A percentile compares a stretch with the other conserved stretches of the same genome.
Conservation (phyloP, 2,329 filamentous ascomycete genomes). For the Clarireedia monteithiana region DNA sequence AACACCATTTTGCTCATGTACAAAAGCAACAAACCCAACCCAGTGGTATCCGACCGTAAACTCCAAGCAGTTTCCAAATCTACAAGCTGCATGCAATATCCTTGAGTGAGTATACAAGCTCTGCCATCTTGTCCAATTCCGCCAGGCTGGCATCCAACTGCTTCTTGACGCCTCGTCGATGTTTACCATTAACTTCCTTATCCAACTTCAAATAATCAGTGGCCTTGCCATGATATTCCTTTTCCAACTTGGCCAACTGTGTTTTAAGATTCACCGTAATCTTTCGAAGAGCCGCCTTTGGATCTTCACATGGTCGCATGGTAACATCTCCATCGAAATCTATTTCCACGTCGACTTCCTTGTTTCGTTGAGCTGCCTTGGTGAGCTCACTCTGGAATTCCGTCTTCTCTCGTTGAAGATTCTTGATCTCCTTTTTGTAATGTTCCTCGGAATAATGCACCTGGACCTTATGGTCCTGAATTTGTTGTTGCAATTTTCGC, state of each 20-base stretch:
- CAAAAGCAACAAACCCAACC: neutral
- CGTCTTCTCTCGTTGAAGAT: neutral
- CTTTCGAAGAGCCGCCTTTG: neutral
- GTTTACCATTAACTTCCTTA: neutral
- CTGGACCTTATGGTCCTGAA: neutral
- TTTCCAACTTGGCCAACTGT: neutral
- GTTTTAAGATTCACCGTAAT: neutral
- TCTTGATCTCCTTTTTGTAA: neutral
- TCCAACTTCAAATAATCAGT: neutral
- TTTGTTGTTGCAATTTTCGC: neutral
- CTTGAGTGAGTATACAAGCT: neutral
- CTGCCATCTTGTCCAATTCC: neutral
- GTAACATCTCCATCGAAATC: neutral
- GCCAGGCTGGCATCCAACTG: neutral
- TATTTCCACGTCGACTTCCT: no score
- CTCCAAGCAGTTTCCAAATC: neutral
- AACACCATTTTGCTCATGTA: no score
- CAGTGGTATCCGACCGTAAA: neutral
- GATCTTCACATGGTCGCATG: neutral
- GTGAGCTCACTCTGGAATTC: neutral
- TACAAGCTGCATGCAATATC: neutral
- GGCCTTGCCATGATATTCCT: neutral
- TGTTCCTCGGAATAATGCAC: neutral
- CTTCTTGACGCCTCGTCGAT: neutral
- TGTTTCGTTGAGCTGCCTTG: neutral